Percentiles rank a stretch among this genome's conserved stretches.
These are phyloP conservation scores for Stellera chamaejasme DNA, from an alignment of 345 rosid species.

Conservation along the genomic window DNA sequence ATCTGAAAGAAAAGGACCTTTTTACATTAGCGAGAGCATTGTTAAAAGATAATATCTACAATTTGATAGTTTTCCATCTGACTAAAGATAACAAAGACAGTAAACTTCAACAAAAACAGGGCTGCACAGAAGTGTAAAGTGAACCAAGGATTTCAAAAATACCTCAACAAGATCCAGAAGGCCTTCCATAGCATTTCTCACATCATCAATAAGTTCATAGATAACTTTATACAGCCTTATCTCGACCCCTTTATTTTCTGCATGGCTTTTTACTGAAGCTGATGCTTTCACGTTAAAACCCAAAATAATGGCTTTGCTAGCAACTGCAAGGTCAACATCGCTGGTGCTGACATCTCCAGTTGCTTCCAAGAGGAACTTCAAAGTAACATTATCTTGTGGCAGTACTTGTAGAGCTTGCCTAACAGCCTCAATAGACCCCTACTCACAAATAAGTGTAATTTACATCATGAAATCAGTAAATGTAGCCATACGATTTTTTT, in stretches of 20 bases:
- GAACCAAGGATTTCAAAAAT: slow-evolving; percentile 9
- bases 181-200: slow-evolving; percentile 98
- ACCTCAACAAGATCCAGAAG: slow-evolving; percentile 91
- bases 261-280: slow-evolving; percentile 71
- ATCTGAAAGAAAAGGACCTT: too few relatives aligned
- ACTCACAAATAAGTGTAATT: slow-evolving; percentile 17
- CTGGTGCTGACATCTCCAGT: slow-evolving; percentile 86
- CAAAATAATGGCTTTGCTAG: slow-evolving; percentile 74
- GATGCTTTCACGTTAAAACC: slow-evolving; percentile 85
- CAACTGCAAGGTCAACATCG: slow-evolving; percentile 90
- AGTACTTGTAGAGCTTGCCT: slow-evolving; percentile 90
- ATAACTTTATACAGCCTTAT: slow-evolving; percentile 83
- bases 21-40: too few relatives aligned
- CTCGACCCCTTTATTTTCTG: slow-evolving; percentile 90
- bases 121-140: too few relatives aligned
- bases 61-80: too few relatives aligned
- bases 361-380: slow-evolving; percentile 88
- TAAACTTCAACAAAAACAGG: too few relatives aligned
- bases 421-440: slow-evolving; percentile 97
- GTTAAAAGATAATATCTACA: too few relatives aligned
- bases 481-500: too few relatives aligned
- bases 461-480: too few relatives aligned
- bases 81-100: too few relatives aligned
- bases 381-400: slow-evolving; percentile 81
- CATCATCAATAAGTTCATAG: slow-evolving; percentile 90